Evolutionary conservation across 75 land plant species (phyloP).

Genomic region (Gnetum montanum): DNA sequence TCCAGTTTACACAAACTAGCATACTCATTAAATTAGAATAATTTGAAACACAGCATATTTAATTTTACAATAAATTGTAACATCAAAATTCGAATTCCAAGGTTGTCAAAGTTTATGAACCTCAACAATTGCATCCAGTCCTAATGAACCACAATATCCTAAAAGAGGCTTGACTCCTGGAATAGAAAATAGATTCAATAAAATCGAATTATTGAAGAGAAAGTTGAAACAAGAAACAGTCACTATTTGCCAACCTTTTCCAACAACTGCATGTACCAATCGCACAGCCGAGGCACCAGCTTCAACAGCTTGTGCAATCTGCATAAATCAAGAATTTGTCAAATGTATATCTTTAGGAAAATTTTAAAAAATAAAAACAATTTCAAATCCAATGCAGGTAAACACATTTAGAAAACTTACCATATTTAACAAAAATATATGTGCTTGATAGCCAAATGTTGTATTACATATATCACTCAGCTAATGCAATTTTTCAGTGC

Average conservation of each 20-base stretch:
- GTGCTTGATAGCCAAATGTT: too few relatives aligned
- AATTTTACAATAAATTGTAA: neutral
- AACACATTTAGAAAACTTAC: too few relatives aligned
- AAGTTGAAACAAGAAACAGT: neutral
- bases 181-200: neutral
- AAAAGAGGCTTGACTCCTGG: conserved; percentile 24
- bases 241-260: conserved; percentile 13
- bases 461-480: too few relatives aligned
- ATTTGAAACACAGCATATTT: neutral
- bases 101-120: neutral
- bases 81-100: neutral
- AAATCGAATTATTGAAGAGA: neutral
- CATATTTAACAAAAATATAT: too few relatives aligned
- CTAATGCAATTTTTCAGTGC: too few relatives aligned
- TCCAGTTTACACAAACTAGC: too few relatives aligned
- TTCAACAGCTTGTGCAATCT: conserved; percentile 29
- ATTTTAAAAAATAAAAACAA: too few relatives aligned
- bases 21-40: too few relatives aligned
- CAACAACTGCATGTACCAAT: conserved; percentile 24
- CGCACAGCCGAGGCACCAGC: conserved; percentile 32
- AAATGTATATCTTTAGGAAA: too few relatives aligned
- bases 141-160: conserved; percentile 16
- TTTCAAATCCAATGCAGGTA: too few relatives aligned
- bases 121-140: conserved; percentile 42
- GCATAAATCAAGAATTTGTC: too few relatives aligned